phyloP scores from a whole-genome alignment of 306 rosid species.

The Cucumis cinereus region DNA sequence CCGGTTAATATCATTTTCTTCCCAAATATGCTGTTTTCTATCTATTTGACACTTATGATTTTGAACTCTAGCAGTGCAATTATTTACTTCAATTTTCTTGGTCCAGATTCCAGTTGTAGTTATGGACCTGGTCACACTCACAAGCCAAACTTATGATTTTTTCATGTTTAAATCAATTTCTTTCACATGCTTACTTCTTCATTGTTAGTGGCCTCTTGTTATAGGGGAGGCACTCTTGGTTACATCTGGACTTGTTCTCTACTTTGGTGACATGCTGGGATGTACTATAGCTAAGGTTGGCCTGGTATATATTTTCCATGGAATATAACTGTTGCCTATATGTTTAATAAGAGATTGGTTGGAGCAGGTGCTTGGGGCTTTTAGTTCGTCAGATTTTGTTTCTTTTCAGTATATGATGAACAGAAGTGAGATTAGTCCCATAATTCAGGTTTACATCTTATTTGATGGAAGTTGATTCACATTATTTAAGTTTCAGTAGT shows the following conservation, averaged over 20 bases:
- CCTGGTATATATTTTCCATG: background rate
- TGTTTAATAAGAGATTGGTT: conserved; percentile 13
- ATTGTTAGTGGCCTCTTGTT: conserved; percentile 7
- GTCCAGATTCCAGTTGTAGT: background rate
- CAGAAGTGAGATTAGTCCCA: conserved; percentile 62
- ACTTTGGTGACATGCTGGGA: conserved; percentile 80
- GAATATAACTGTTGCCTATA: conserved; percentile 6
- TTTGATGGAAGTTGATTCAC: conserved; percentile 12
- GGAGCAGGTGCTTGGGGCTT: conserved; percentile 43
- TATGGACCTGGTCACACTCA: background rate
- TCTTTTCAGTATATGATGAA: conserved; percentile 34
- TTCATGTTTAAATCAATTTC: background rate
- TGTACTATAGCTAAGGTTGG: conserved; percentile 60
- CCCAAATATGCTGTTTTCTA: background rate
- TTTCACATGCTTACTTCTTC: conserved; percentile 9
- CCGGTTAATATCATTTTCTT: background rate
- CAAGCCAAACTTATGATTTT: background rate
- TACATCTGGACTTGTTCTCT: conserved; percentile 72
- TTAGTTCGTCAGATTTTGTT: conserved; percentile 29
- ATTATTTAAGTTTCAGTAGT: conserved; percentile 10
- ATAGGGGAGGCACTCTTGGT: conserved; percentile 80
- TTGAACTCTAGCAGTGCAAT: background rate
- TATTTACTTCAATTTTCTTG: background rate
- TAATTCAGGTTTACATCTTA: conserved; percentile 60
- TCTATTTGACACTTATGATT: background rate